A percentile compares a stretch with the other conserved stretches of the same genome.
Conservation (phyloP, 495 filamentous ascomycete genomes). For the Hyaloscypha bicolor region DNA sequence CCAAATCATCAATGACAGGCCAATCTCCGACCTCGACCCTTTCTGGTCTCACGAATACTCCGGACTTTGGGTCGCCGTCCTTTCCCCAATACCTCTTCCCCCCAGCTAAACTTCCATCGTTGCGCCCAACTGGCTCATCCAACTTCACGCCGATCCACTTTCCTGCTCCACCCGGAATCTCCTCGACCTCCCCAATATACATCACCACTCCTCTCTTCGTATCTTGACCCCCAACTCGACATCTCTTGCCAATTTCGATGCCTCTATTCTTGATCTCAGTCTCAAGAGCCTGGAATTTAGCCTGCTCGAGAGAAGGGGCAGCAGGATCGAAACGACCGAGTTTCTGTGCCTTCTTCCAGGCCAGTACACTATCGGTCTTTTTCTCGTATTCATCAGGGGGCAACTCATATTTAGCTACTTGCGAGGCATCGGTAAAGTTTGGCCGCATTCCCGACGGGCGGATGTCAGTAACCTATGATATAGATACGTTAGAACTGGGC, state of each 20-base stretch:
- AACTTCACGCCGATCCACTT: conserved; percentile 85
- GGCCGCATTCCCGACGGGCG: conserved; percentile 69
- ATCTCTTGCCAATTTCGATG: conserved; percentile 65
- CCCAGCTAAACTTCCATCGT: conserved; percentile 76
- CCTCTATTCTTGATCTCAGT: conserved; percentile 67
- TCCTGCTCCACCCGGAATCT: conserved; percentile 71
- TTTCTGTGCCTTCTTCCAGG: conserved; percentile 90
- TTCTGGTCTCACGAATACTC: conserved; percentile 88
- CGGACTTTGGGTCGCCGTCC: conserved; percentile 63
- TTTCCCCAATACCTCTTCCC: conserved; percentile 77
- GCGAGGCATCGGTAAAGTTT: conserved; percentile 77
- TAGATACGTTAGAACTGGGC: conserved; percentile 16
- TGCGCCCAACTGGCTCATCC: conserved; percentile 88
- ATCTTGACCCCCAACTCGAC: conserved; percentile 64
- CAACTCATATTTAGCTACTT: conserved; percentile 84
- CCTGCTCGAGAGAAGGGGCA: conserved; percentile 68
- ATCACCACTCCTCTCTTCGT: conserved; percentile 79
- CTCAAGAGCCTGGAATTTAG: conserved; percentile 66
- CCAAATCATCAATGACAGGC: conserved; percentile 71
- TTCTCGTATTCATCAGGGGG: conserved; percentile 79
- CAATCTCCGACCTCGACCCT: conserved; percentile 88
- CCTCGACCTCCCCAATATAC: conserved; percentile 79
- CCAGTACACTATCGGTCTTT: conserved; percentile 81
- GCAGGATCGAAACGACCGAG: conserved; percentile 92
- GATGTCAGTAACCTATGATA: conserved; percentile 71